Base-by-base conservation (phyloP, 2,329 filamentous ascomycete species). In the Colletotrichum eleusines region DNA sequence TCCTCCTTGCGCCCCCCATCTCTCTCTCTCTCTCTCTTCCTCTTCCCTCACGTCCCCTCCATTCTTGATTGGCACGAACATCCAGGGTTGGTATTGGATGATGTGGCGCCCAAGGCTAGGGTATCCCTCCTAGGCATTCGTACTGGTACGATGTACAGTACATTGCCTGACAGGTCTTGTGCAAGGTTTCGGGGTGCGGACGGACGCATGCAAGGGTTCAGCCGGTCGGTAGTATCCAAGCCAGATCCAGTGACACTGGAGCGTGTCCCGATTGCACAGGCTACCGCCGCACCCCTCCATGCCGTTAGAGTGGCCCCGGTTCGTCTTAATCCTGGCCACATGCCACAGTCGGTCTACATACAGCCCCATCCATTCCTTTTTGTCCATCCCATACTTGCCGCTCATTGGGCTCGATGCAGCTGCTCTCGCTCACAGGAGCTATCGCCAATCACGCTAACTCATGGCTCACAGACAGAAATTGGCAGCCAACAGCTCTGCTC, bases 201-300 rank as follows among this genome's bases (percentile, higher is more conserved):
- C 69, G 72, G 72, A 72, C 57, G 61, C 60, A 63, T 71, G 64
- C 72, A 72, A 73, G 72, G 72, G 72, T 66, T 72, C 72, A 73
- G 72, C 69, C 69, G 69, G 63, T 66, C 69, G 68, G 50, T 58
- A 66, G 64, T 67, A 65, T 58, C 48, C 46, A 71, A 59, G 63
- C 71, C 53, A 71, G 68, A 71, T 73, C 60, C 71, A 71, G 69
- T 71, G 69, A 71, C 65, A 63, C 69, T 71, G 69, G 64, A 63
- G 51, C 54, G 48, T 62, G 23, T 73, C 63, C 69, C 69, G 63
- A 72, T 72, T 69, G 72, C 69, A 63, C 64, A 59, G 55, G 57
- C 54, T 72, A 73, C 60, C 18, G 38, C 38, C 72, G 65, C 65
- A 66, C 71, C 69, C 62, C 69, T 69, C 69, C 69, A 55, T 72